Base-by-base conservation (phyloP, 2,329 filamentous ascomycete genomes). In the Akanthomyces lecanii region DNA sequence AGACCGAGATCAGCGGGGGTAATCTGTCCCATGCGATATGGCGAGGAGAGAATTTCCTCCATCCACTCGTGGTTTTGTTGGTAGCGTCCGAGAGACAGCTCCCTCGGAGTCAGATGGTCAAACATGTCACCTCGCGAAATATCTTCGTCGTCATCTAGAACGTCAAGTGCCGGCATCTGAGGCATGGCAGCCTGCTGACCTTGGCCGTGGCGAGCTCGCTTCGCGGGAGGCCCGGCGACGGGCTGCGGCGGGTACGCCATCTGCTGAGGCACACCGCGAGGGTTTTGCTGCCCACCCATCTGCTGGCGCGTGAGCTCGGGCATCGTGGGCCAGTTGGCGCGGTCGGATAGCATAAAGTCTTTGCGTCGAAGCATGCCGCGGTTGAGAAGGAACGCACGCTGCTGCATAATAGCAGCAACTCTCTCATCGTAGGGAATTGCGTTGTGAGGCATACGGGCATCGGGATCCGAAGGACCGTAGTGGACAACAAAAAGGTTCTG, bases 61-160 rank as follows among this genome's bases (percentile, higher is more conserved):
- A 99, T 97, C 95, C 94, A 98, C 74, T 97, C 92, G 71, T 99
- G 94, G 70, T 99, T 96, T 72, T 97, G 92, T 73, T 89, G 89
- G 74, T 97, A 99, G 62, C 95, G 86, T 66, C 87, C 86, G 65
- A 91, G 81, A 69, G 92, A 96, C 65, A 99, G 89, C 66, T 99
- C 95, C 50, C 93, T 85, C 3, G 93, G 93, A 0, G 92, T 94
- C 66, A 97, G 80, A 66, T 92, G 86, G 72, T 99, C 95, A 70
- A 99, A 91, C 73, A 93, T 83, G 74, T 99, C 95, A 33, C 92
- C 92, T 23, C 90, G 83, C 7, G 89, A 90, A 3, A 89, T 90
- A 71, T 97, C 94, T 74, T 98, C 93, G 57, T 96, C 92, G 63
- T 97, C 93, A 60, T 97, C 92, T 59, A 92, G 82, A 0, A 79